Evolutionary conservation across 75 land plant genomes (phyloP), one percentile per base, ranked within the genome.

Genomic region (Ceratopteris richardii): DNA sequence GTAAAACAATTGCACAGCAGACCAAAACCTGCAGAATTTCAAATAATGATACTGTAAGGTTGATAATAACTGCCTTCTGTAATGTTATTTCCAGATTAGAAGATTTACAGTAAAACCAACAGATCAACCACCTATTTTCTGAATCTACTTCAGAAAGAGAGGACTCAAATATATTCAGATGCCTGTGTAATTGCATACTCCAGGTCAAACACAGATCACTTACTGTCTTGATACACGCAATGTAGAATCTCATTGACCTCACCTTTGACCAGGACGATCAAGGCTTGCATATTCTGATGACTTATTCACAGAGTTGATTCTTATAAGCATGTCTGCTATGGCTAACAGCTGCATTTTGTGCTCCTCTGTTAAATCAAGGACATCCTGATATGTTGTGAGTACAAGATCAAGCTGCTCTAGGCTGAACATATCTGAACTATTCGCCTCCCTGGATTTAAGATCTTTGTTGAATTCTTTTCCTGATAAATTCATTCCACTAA

Each of bases 211-310:
- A n/a, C 37, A 33, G 37, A 33, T 4, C 37, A 33, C 37, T 33
- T 33, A 4, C 9, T 33, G 3, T 33, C 37, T 33, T n/a, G n/a
- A n/a, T n/a, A n/a, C n/a, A n/a, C n/a, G n/a, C n/a, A n/a, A n/a
- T n/a, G n/a, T n/a, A n/a, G n/a, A n/a, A 26, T 58, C 54, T 39
- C 40, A 4, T 20, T 0, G 7, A 25, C 23, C 19, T 29, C 79
- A 94, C 99, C 96, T 89, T 68, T 73, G 71, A 3, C 86, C 96
- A 39, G 99, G 77, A 31, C 73, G 81, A 82, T 94, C 99, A 57
- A 94, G 73, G 62, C 74, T 79, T 68, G 60, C 77, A 74, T 81
- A 90, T 11, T 69, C 63, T 56, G 85, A 74, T 56, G 75, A 65
- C 29, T 62, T 51, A 14, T 54, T 19, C 2, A 58, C 25, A 62